These are phyloP conservation scores for Xylariomycetidae sp. DNA, from an alignment of 2,329 filamentous ascomycete genomes.

Conservation along the genomic window DNA sequence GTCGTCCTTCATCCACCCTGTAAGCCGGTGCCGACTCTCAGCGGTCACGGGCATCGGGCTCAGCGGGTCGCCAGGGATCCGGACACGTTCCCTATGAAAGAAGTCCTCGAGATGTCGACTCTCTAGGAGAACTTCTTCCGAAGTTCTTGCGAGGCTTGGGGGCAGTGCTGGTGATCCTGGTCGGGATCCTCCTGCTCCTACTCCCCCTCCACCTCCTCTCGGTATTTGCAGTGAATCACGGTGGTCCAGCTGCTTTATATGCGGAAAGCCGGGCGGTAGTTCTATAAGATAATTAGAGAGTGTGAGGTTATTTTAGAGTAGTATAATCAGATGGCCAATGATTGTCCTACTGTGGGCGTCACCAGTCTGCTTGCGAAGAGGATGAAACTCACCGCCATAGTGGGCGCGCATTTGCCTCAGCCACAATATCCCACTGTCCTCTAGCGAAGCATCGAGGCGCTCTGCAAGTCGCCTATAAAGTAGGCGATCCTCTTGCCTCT, in stretches of 20 bases:
- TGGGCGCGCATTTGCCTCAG: conserved; percentile 2
- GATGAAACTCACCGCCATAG: neutral
- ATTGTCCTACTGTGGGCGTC: neutral
- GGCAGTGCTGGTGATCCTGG: too few relatives aligned
- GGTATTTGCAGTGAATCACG: too few relatives aligned
- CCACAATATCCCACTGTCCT: conserved; percentile 3
- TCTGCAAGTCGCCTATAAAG: conserved; percentile 4
- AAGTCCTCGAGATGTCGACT: conserved; percentile 9
- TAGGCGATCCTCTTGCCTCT: conserved; percentile 5
- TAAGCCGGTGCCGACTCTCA: neutral
- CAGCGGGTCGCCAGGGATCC: conserved; percentile 2
- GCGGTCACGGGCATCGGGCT: conserved; percentile 1
- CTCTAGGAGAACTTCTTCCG: conserved; percentile 5
- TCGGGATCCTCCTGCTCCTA: too few relatives aligned
- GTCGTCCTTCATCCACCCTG: conserved; percentile 8
- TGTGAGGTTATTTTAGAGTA: too few relatives aligned
- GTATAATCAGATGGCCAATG: too few relatives aligned
- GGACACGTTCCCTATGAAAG: conserved; percentile 8
- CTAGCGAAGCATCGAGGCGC: conserved; percentile 1
- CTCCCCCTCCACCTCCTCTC: too few relatives aligned
- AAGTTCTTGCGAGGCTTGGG: conserved; percentile 6
- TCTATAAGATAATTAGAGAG: neutral
- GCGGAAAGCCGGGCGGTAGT: conserved; percentile 1
- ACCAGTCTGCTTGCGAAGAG: neutral
- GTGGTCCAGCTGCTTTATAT: neutral